These are phyloP conservation scores for Coriaria nepalensis DNA, from an alignment of 306 rosid genomes.

Conservation along the genomic window DNA sequence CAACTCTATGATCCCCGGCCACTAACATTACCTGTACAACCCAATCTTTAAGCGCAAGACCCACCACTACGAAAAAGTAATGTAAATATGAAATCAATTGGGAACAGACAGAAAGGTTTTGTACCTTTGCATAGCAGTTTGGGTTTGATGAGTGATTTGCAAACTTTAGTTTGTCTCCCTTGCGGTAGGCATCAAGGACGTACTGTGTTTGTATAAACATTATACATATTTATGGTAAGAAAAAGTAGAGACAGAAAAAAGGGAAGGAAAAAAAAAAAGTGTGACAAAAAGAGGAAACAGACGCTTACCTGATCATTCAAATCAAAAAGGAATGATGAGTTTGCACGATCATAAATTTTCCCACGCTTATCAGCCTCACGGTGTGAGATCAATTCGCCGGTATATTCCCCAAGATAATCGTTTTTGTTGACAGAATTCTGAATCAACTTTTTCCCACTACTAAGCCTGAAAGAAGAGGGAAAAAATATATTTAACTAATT, in stretches of 20 bases:
- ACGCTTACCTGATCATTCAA: constrained; percentile 90
- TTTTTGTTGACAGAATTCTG: constrained; percentile 93
- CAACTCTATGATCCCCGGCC: constrained; percentile 95
- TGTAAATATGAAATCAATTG: constrained; percentile 3
- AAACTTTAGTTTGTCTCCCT: constrained; percentile 95
- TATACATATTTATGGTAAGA: too few relatives aligned
- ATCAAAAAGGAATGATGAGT: constrained; percentile 95
- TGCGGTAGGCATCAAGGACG: constrained; percentile 94
- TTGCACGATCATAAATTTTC: constrained; percentile 92
- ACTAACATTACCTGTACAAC: constrained; percentile 74
- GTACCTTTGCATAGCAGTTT: constrained; percentile 88
- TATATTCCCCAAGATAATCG: constrained; percentile 93
- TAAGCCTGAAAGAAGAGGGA: too few relatives aligned
- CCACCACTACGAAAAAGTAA: not conserved
- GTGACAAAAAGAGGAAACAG: not conserved
- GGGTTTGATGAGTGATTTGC: constrained; percentile 96
- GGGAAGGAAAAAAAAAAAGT: too few relatives aligned
- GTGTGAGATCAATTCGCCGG: constrained; percentile 90
- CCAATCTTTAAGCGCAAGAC: constrained; percentile 17
- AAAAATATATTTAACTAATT: too few relatives aligned
- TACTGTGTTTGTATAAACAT: constrained; percentile 37
- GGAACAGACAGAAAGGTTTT: constrained; percentile 6
- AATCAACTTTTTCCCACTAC: constrained; percentile 12
- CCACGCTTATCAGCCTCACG: constrained; percentile 97
- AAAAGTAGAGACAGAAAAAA: too few relatives aligned